Conservation (phyloP, 2,329 filamentous ascomycete genomes). For the Botrytis porri region DNA sequence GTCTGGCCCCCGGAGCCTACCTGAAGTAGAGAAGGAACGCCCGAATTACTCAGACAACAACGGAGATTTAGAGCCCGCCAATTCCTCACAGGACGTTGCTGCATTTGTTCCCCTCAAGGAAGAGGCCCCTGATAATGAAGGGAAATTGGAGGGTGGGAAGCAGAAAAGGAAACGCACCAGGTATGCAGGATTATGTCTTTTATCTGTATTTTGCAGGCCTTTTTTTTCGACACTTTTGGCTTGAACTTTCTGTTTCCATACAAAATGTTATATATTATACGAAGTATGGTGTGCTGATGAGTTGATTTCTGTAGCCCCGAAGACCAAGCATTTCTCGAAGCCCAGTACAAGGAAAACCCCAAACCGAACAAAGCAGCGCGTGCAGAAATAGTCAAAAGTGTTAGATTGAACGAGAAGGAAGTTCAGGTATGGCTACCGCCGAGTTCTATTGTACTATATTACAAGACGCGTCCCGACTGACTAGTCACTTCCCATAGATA, state of each 20-base stretch:
- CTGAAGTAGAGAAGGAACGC: slow-evolving; percentile 3
- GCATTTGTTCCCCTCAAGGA: slow-evolving; percentile 27
- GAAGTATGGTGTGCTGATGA: background rate
- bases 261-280: background rate
- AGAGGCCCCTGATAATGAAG: slow-evolving; percentile 30
- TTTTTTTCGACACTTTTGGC: background rate
- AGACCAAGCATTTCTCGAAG: slow-evolving; percentile 85
- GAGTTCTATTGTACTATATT: background rate
- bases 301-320: slow-evolving; percentile 59
- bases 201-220: background rate
- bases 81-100: slow-evolving; percentile 25
- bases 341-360: slow-evolving; percentile 77
- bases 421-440: slow-evolving; percentile 69
- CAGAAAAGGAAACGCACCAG: slow-evolving; percentile 60
- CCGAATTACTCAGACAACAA: slow-evolving; percentile 25
- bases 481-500: slow-evolving; percentile 57
- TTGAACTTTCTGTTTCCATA: background rate
- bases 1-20: background rate
- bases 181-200: slow-evolving; percentile 44
- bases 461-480: slow-evolving; percentile 23
- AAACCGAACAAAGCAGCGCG: slow-evolving; percentile 91
- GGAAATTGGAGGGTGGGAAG: slow-evolving; percentile 39
- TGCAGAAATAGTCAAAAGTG: slow-evolving; percentile 77
- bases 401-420: slow-evolving; percentile 85
- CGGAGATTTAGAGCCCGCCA: slow-evolving; percentile 27